phyloP scores from a whole-genome alignment of 2,329 filamentous ascomycete genomes.

The Exutisphaerella laricina region DNA sequence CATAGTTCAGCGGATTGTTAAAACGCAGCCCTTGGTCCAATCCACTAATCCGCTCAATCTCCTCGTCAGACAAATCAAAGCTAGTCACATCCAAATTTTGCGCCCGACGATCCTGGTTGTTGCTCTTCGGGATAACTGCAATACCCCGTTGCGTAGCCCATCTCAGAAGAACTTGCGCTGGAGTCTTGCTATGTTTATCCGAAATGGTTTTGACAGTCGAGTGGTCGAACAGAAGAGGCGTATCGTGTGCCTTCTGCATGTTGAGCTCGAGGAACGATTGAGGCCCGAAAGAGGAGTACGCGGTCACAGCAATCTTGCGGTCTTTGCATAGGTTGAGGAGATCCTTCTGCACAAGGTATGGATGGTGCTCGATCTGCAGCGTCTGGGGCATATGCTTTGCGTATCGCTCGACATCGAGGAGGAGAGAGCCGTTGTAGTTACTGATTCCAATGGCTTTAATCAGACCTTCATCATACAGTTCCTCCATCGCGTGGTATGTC shows the following conservation, averaged over 20 bases:
- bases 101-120: constrained; percentile 50
- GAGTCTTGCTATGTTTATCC: constrained; percentile 63
- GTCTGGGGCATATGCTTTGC: constrained; percentile 68
- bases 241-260: constrained; percentile 60
- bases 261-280: constrained; percentile 72
- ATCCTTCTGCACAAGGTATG: constrained; percentile 71
- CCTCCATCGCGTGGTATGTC: constrained; percentile 78
- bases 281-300: constrained; percentile 79
- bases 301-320: constrained; percentile 69
- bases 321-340: constrained; percentile 64
- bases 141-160: constrained; percentile 81
- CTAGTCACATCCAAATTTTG: constrained; percentile 62
- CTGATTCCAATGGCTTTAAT: constrained; percentile 70
- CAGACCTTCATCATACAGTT: constrained; percentile 62
- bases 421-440: constrained; percentile 73
- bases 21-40: constrained; percentile 65
- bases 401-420: constrained; percentile 76
- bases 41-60: constrained; percentile 60
- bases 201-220: constrained; percentile 59
- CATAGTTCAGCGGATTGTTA: constrained; percentile 62
- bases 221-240: constrained; percentile 66
- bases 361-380: constrained; percentile 87
- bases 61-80: constrained; percentile 61
- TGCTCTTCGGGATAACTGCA: constrained; percentile 77
- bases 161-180: constrained; percentile 75